phyloP scores from a whole-genome alignment of 805 yeast genomes.

The Lachancea meyersii region DNA sequence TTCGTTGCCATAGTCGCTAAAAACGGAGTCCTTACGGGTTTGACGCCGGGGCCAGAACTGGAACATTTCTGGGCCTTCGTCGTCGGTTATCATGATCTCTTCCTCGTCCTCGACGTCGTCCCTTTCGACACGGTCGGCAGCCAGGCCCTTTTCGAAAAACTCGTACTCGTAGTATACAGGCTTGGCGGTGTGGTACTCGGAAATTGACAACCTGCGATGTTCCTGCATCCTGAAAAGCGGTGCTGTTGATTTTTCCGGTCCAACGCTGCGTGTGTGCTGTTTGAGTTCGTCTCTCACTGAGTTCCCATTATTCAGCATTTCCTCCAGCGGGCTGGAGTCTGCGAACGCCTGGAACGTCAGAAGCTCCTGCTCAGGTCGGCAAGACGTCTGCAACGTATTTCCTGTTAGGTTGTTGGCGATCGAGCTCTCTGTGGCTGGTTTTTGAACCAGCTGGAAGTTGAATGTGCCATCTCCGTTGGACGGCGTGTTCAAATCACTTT shows the following conservation, averaged over 20 bases:
- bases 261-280: not conserved
- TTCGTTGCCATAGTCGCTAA: conserved; percentile 10
- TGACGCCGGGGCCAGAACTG: conserved; percentile 5
- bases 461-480: conserved; percentile 12
- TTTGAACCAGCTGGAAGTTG: conserved; percentile 17
- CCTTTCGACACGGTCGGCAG: not conserved
- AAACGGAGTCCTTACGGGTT: conserved; percentile 8
- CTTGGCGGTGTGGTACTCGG: conserved; percentile 25
- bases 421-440: conserved; percentile 9
- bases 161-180: conserved; percentile 30
- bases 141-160: conserved; percentile 17
- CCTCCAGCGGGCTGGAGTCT: conserved; percentile 10
- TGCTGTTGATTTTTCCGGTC: not conserved
- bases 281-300: conserved; percentile 1
- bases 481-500: conserved; percentile 6
- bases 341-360: conserved; percentile 2
- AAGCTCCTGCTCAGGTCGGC: not conserved
- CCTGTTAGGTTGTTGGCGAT: conserved; percentile 29
- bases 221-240: not conserved
- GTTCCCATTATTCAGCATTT: conserved; percentile 9
- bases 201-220: conserved; percentile 25
- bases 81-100: conserved; percentile 10
- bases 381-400: conserved; percentile 22
- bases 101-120: conserved; percentile 1
- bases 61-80: conserved; percentile 8